Evolutionary conservation across 2,329 filamentous ascomycete species (phyloP).

Genomic region (Microsporum audouinii): DNA sequence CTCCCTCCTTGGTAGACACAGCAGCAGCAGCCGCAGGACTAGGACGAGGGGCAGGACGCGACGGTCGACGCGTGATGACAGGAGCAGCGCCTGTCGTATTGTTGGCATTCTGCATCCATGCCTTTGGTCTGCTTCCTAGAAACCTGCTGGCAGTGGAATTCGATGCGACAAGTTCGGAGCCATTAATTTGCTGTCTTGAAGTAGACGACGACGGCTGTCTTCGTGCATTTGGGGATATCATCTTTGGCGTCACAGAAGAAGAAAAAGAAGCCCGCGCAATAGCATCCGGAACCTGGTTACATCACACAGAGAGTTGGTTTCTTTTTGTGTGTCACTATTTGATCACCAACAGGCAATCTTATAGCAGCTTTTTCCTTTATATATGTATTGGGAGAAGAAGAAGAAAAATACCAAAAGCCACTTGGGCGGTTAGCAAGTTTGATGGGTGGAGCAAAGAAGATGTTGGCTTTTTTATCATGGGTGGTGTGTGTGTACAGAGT

Average conservation of each 20-base stretch:
- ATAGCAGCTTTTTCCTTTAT: background rate
- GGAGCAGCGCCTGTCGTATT: background rate
- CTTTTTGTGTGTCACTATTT: background rate
- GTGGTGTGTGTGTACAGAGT: no score
- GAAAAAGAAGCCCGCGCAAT: background rate
- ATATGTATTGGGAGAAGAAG: background rate
- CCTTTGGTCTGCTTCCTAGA: slow-evolving; percentile 27
- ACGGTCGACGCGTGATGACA: background rate
- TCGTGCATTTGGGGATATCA: background rate
- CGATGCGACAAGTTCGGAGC: slow-evolving; percentile 13
- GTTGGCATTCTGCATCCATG: slow-evolving; percentile 28
- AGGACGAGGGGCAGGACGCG: background rate
- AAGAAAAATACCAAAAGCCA: background rate
- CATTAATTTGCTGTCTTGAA: background rate
- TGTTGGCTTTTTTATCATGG: background rate
- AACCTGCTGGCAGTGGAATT: slow-evolving; percentile 34
- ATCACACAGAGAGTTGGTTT: background rate
- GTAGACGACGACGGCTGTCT: background rate
- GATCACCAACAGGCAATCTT: background rate
- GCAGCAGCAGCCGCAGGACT: background rate
- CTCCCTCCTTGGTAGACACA: background rate
- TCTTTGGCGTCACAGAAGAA: background rate
- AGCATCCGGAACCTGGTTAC: background rate
- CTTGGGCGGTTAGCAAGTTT: background rate
- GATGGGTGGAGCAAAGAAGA: background rate